Evolutionary conservation across 1,284 basidiomycete species (phyloP).

Genomic region (Takashimella tepidaria): DNA sequence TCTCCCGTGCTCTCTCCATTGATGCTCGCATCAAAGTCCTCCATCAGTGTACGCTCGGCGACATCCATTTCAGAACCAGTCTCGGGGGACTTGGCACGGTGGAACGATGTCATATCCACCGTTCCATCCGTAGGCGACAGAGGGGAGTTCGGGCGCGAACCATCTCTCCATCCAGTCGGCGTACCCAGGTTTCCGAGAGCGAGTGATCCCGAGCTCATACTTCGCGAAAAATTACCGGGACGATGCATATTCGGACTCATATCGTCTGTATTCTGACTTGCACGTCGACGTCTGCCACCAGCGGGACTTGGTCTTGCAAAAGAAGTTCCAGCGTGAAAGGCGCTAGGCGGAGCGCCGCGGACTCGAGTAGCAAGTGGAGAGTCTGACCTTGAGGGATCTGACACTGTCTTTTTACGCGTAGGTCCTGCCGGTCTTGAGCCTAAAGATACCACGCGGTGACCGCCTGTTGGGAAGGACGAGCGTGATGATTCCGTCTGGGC

Average conservation of each 20-base stretch:
- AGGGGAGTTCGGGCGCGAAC: neutral
- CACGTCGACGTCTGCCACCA: slow-evolving; percentile 15
- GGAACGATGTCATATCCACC: neutral
- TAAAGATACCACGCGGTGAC: neutral
- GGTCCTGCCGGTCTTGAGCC: slow-evolving; percentile 8
- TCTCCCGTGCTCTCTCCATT: slow-evolving; percentile 5
- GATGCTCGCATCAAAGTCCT: slow-evolving; percentile 1
- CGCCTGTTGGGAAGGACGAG: neutral
- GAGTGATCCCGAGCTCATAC: slow-evolving; percentile 5
- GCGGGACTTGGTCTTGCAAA: slow-evolving; percentile 35
- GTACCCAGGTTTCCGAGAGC: neutral
- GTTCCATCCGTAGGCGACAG: neutral
- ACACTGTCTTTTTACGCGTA: slow-evolving; percentile 27
- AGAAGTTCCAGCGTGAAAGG: slow-evolving; percentile 17
- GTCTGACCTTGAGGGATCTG: slow-evolving; percentile 22
- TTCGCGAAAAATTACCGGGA: slow-evolving; percentile 5
- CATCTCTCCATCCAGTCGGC: neutral
- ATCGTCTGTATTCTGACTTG: slow-evolving; percentile 23
- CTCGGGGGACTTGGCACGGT: slow-evolving; percentile 27
- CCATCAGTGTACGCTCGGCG: neutral
- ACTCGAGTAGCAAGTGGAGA: slow-evolving; percentile 26
- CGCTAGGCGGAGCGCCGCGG: slow-evolving; percentile 22
- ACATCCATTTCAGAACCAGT: neutral
- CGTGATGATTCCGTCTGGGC: slow-evolving; percentile 6
- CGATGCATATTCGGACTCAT: slow-evolving; percentile 10